Evolutionary conservation across 2,329 filamentous ascomycete genomes (phyloP), one percentile per base, ranked within the genome.

Genomic region (Fusarium ramigenum): DNA sequence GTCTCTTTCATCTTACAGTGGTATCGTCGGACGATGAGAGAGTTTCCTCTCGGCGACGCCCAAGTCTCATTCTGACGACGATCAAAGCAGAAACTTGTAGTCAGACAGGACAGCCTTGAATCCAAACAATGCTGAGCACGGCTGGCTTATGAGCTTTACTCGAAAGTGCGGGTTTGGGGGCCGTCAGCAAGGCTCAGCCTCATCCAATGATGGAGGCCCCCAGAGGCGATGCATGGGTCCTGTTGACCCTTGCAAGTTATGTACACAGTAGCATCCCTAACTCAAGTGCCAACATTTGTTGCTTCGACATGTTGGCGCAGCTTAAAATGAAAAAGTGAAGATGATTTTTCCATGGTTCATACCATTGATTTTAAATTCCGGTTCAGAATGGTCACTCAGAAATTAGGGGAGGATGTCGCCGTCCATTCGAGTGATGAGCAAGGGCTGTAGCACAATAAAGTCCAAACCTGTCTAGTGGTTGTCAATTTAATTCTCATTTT

Each of bases 41-140:
- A 47, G 32, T 67, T 21, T 52, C 52, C 32, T 57, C 52, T 39
- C 60, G 50, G n/a, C 36, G 64, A 40, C 60, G 60, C 7, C 64
- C 64, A 32, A 67, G 46, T 32, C 64, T 63, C 60, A 67, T 63
- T 36, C 43, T 44, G 23, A 9, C 14, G 21, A 16, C 19, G 4
- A 54, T 28, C 7, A 28, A 9, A 32, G n/a, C 18, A 53, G 44
- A 9, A 21, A 25, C 11, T 21, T 25, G 10, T 19, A 21, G 8
- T 8, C 39, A 40, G 32, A 9, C 44, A 14, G 39, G 34, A 14
- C 15, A 32, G 23, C 9, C 25, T 19, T n/a, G 32, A 42, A 39
- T 14, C 16, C 19, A 25, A 25, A 39, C n/a, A 25, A 36, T 54
- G 4, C 32, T 40, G 34, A 23, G n/a, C 19, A 32, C 19, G 28